A percentile compares a stretch with the other conserved stretches of the same genome.
Evolutionary conservation across 2,329 filamentous ascomycete species (phyloP).

Genomic region (Fusarium citri): DNA sequence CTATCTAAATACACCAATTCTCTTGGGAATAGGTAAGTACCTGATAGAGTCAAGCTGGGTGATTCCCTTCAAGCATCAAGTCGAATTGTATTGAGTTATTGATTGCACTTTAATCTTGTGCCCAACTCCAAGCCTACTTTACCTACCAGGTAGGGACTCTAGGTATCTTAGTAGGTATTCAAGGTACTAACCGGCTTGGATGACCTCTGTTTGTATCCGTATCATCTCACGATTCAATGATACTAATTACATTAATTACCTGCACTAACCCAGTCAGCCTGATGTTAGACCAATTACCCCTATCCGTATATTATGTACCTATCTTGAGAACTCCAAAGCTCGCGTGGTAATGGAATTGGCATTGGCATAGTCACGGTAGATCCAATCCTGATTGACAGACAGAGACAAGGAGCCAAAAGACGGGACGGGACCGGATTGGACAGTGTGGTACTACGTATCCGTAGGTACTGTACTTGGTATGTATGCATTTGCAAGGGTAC

Average conservation of each 20-base stretch:
- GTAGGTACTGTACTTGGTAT: too few species aligned
- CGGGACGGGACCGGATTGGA: conserved; percentile 29
- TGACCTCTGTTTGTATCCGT: neutral
- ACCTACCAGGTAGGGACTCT: neutral
- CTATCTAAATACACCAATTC: neutral
- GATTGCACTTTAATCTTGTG: neutral
- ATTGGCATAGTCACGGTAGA: conserved; percentile 21
- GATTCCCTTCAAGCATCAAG: neutral
- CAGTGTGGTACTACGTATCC: neutral
- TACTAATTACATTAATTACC: neutral
- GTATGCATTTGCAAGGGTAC: conserved; percentile 4
- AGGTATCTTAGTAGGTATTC: too few species aligned
- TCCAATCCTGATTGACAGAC: conserved; percentile 23
- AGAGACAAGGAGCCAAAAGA: conserved; percentile 1
- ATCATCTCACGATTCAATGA: neutral
- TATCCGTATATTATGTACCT: conserved; percentile 5
- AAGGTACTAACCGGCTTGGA: neutral
- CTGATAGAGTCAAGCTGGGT: neutral
- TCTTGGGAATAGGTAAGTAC: neutral
- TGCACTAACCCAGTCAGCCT: neutral
- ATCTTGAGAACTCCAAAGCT: neutral
- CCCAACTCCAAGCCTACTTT: neutral
- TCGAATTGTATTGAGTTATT: neutral
- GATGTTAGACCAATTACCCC: conserved; percentile 8
- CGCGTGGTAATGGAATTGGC: conserved; percentile 28